Evolutionary conservation across 2,329 filamentous ascomycete species (phyloP).

Genomic region (Cordyceps cicadae): DNA sequence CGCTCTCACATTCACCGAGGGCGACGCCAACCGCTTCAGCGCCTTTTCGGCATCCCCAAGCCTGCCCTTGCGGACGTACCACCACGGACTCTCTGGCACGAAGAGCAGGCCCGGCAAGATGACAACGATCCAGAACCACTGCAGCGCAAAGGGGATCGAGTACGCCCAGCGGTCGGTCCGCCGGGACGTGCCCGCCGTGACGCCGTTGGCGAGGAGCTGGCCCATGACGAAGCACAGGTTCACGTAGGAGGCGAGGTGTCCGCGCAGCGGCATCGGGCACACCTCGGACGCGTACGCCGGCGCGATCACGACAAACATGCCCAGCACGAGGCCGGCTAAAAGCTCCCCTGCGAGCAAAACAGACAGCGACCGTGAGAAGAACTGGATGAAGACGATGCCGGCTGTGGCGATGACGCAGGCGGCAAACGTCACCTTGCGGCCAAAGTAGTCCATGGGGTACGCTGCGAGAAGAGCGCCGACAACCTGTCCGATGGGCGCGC

Average conservation of each 20-base stretch:
- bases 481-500: constrained; percentile 49
- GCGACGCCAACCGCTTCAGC: constrained; percentile 8
- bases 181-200: constrained; percentile 13
- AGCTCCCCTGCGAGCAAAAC: constrained; percentile 37
- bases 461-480: constrained; percentile 43
- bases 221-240: constrained; percentile 25
- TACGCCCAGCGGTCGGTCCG: constrained; percentile 25
- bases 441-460: constrained; percentile 31
- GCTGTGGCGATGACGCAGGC: constrained; percentile 29
- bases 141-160: constrained; percentile 27
- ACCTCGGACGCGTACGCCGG: constrained; percentile 39
- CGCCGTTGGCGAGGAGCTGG: constrained; percentile 19
- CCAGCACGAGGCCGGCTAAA: constrained; percentile 35
- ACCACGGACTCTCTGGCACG: constrained; percentile 26
- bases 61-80: constrained; percentile 31
- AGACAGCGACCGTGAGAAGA: constrained; percentile 26
- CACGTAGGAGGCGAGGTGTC: constrained; percentile 33
- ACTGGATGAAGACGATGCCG: constrained; percentile 24
- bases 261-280: constrained; percentile 31
- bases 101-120: constrained; percentile 20
- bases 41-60: constrained; percentile 14
- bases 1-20: constrained; percentile 8
- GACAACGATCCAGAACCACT: constrained; percentile 25
- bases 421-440: constrained; percentile 43
- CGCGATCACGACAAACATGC: constrained; percentile 34